A percentile compares a stretch with the other conserved stretches of the same genome.
phyloP scores from a whole-genome alignment of 495 filamentous ascomycete genomes.

The Xylaria longipes region DNA sequence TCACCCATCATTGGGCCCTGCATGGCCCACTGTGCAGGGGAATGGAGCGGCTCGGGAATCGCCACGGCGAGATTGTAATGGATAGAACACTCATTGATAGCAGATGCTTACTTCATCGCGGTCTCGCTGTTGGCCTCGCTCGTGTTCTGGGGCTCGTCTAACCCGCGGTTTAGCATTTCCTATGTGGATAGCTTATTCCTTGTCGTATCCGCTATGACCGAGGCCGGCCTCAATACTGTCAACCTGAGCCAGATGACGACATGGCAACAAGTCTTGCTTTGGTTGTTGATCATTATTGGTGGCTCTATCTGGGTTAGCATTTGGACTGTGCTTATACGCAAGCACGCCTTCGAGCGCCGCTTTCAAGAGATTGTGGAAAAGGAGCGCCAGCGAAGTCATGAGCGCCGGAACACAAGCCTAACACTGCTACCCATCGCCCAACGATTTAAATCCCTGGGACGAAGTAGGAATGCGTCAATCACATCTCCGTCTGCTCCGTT shows the following conservation, averaged over 20 bases:
- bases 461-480: slow-evolving; percentile 28
- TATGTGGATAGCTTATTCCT: slow-evolving; percentile 82
- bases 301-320: slow-evolving; percentile 71
- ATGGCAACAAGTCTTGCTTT: slow-evolving; percentile 79
- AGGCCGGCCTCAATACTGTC: slow-evolving; percentile 76
- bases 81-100: slow-evolving; percentile 48
- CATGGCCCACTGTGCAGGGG: neutral
- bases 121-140: slow-evolving; percentile 68
- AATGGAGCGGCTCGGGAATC: neutral
- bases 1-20: neutral
- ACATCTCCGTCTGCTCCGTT: slow-evolving; percentile 10
- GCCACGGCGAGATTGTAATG: neutral
- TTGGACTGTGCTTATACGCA: slow-evolving; percentile 68
- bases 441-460: slow-evolving; percentile 32
- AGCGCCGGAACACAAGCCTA: slow-evolving; percentile 33
- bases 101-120: slow-evolving; percentile 73
- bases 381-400: slow-evolving; percentile 45
- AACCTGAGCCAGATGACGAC: slow-evolving; percentile 72
- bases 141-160: slow-evolving; percentile 75
- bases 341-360: slow-evolving; percentile 71
- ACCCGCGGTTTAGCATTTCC: slow-evolving; percentile 63
- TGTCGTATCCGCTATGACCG: slow-evolving; percentile 79
- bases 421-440: slow-evolving; percentile 37
- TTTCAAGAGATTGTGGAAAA: slow-evolving; percentile 65
- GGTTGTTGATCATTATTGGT: slow-evolving; percentile 74